A percentile compares a stretch with the other conserved stretches of the same genome.
phyloP scores from a whole-genome alignment of 352 stramenopile species.

The Aphanomyces cochlioides region DNA sequence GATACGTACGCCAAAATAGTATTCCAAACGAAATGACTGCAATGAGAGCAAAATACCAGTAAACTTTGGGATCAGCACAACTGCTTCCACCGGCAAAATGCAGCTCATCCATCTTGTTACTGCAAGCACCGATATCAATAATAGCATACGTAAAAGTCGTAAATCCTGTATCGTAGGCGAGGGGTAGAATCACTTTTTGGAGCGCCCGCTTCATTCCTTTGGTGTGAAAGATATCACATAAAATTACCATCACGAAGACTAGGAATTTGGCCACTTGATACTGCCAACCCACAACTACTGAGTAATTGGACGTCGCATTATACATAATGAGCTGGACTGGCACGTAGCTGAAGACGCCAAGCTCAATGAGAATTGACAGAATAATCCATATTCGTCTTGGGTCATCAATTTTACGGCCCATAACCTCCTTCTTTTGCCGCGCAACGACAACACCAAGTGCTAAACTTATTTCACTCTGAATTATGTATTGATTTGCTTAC shows the following conservation, averaged over 20 bases:
- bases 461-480: neutral
- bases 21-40: neutral
- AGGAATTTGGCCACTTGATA: constrained; percentile 12
- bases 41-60: constrained; percentile 12
- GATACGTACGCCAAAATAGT: constrained; percentile 21
- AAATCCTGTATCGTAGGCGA: constrained; percentile 20
- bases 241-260: neutral
- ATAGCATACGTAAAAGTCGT: constrained; percentile 16
- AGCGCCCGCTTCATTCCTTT: neutral
- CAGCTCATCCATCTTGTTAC: constrained; percentile 18
- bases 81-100: neutral
- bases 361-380: constrained; percentile 19
- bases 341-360: constrained; percentile 24
- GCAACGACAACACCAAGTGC: constrained; percentile 25
- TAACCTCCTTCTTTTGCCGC: constrained; percentile 18
- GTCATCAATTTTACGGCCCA: constrained; percentile 18
- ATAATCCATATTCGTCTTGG: constrained; percentile 16
- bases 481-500: neutral
- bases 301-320: neutral
- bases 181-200: constrained; percentile 9
- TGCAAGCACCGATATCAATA: constrained; percentile 21
- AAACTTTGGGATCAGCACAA: constrained; percentile 1
- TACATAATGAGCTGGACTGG: constrained; percentile 25
- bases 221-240: constrained; percentile 1
- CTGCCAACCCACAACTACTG: neutral